phyloP scores from a whole-genome alignment of 1,139 yeast genomes.

The Magnusiomyces magnusii region DNA sequence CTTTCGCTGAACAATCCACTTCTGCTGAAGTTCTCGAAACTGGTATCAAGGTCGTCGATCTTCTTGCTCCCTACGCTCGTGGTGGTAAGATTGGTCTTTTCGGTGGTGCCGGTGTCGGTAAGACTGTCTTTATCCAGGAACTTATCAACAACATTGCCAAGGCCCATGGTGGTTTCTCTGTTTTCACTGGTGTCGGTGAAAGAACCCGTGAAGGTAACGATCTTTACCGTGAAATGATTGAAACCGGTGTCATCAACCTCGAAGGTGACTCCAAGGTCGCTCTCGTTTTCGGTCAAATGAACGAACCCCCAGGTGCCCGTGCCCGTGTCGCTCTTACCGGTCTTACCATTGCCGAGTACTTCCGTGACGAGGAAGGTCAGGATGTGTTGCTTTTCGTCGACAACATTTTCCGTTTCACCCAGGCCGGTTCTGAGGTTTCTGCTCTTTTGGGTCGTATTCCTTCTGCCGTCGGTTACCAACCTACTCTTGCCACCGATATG shows the following conservation, averaged over 20 bases:
- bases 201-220: constrained; percentile 99
- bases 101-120: constrained; percentile 99
- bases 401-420: constrained; percentile 99
- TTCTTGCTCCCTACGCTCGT: constrained; percentile 99
- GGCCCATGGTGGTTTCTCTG: constrained; percentile 99
- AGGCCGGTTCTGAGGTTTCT: constrained; percentile 99
- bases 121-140: constrained; percentile 99
- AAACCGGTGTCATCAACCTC: constrained; percentile 98
- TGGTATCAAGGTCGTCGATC: constrained; percentile 99
- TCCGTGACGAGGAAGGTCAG: constrained; percentile 99
- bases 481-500: constrained; percentile 99
- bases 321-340: constrained; percentile 99
- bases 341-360: constrained; percentile 99
- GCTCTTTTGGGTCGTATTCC: constrained; percentile 99
- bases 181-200: constrained; percentile 99
- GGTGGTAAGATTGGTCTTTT: constrained; percentile 99
- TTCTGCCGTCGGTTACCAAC: constrained; percentile 99
- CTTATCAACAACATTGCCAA: constrained; percentile 99
- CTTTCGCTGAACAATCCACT: constrained; percentile 95
- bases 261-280: constrained; percentile 99
- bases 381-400: constrained; percentile 99
- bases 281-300: constrained; percentile 99
- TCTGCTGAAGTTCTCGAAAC: constrained; percentile 98
- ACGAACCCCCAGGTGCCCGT: constrained; percentile 99
- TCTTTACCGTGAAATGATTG: constrained; percentile 99